Evolutionary conservation across 1,284 basidiomycete genomes (phyloP), one percentile per base, ranked within the genome.

Genomic region (Naganishia albida): DNA sequence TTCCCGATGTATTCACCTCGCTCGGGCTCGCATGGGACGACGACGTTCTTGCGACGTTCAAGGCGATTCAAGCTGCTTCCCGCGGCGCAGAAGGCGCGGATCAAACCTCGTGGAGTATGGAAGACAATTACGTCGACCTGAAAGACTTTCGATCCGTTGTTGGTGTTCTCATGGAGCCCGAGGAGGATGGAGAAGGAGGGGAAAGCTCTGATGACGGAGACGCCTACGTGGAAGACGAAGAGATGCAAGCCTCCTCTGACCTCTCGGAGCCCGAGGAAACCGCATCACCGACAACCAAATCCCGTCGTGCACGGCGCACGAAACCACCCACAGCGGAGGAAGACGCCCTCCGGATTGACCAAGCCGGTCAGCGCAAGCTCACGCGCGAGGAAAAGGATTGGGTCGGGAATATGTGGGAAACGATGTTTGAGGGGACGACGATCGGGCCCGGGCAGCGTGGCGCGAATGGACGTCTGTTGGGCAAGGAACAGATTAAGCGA

Each of bases 1-100:
- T 80, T 1, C 75, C 78, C 0, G 53, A 64, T 0, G 65, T 78
- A 0, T 71, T 80, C 10, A 48, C 68, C 0, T 70, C 74, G 0
- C 71, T 80, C 1, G 71, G 72, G 15, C 66, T 80, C 13, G 72
- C 75, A 18, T 74, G 73, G 3, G 78, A 80, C 67, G 73, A 77
- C 28, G 78, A 80, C 64, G 78, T 80, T 7, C 64, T 78, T 16
- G 67, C 65, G 1, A 77, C 78, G 0, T 78, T 80, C 64, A 71
- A 68, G n/a, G 60, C 57, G 2, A 53, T 66, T 8, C 49, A 49
- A 4, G 51, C 50, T 40, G 51, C 51, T 18, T 46, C 65, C 3
- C 60, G 38, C 7, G 34, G 38, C 39, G 23, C 16, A 20, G 39
- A 43, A 51, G 50, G 40, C 16, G 42, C 59, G 7, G 51, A 63